phyloP scores from a whole-genome alignment of 768 basidiomycete species.

The Pisolithus microcarpus region DNA sequence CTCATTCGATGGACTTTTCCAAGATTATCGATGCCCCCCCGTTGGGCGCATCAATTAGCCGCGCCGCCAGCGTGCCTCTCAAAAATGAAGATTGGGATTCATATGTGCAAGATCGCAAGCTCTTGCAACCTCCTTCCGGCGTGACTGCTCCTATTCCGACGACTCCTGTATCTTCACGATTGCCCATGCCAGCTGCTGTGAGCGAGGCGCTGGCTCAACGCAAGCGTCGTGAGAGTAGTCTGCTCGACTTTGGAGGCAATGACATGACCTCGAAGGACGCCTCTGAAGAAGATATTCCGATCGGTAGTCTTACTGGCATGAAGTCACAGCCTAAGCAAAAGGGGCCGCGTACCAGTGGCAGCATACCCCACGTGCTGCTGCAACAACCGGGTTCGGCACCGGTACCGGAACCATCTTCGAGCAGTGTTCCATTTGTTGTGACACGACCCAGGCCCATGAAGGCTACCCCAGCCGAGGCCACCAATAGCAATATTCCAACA shows the following conservation, averaged over 20 bases:
- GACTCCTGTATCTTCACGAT: slow-evolving; percentile 39
- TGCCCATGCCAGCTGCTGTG: slow-evolving; percentile 64
- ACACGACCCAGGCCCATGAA: slow-evolving; percentile 15
- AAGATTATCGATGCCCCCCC: slow-evolving; percentile 36
- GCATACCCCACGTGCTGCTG: slow-evolving; percentile 22
- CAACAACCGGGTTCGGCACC: slow-evolving; percentile 27
- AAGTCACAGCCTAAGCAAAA: slow-evolving; percentile 14
- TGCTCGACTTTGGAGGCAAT: slow-evolving; percentile 39
- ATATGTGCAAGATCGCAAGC: slow-evolving; percentile 78
- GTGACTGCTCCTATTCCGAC: slow-evolving; percentile 72
- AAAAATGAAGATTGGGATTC: slow-evolving; percentile 79
- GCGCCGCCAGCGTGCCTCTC: slow-evolving; percentile 69
- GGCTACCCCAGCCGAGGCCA: slow-evolving; percentile 10
- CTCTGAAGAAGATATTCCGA: slow-evolving; percentile 30
- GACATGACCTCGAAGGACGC: slow-evolving; percentile 26
- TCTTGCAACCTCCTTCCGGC: slow-evolving; percentile 78
- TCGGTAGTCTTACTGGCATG: slow-evolving; percentile 15
- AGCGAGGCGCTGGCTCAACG: slow-evolving; percentile 66
- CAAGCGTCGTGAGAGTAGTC: slow-evolving; percentile 60
- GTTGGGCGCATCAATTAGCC: slow-evolving; percentile 48
- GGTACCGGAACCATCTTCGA: slow-evolving; percentile 13
- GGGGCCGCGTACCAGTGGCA: slow-evolving; percentile 13
- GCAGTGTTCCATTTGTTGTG: slow-evolving; percentile 17
- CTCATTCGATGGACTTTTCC: slow-evolving; percentile 68
- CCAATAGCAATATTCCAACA: slow-evolving; percentile 23